A percentile compares a stretch with the other conserved stretches of the same genome.
Conservation (phyloP, 495 filamentous ascomycete species). For the Podospora conica region DNA sequence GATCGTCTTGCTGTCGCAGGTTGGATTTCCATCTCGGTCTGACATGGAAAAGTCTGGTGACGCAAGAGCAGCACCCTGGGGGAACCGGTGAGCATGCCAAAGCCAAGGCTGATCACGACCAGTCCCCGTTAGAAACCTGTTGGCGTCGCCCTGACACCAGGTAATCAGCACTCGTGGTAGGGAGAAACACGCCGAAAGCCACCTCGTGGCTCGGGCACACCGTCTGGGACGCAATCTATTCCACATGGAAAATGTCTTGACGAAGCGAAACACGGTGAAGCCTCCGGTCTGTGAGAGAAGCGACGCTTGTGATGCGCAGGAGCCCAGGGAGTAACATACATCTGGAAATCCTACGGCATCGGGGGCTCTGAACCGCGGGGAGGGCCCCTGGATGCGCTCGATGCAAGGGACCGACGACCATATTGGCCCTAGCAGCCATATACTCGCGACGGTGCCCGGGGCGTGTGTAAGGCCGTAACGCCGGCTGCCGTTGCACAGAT, state of each 20-base stretch:
- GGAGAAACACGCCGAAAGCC: neutral
- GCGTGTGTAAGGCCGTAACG: constrained; percentile 24
- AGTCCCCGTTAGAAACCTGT: neutral
- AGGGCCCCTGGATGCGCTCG: neutral
- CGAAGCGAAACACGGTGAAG: neutral
- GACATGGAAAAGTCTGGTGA: neutral
- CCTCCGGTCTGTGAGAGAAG: neutral
- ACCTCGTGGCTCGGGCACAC: neutral
- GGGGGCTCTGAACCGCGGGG: neutral
- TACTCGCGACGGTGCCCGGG: neutral
- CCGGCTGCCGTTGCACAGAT: constrained; percentile 13
- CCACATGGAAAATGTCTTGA: neutral
- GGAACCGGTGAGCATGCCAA: neutral
- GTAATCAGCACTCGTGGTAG: neutral
- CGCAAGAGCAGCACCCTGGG: neutral
- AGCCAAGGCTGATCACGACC: neutral
- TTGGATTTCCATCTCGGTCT: too few relatives aligned
- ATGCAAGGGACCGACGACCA: neutral
- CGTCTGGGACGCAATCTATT: neutral
- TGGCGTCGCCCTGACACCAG: neutral
- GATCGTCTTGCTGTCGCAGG: neutral
- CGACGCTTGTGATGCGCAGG: neutral
- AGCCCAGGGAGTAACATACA: neutral
- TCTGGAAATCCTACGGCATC: neutral
- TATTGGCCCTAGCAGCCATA: neutral